Evolutionary conservation across 257 asterid genomes (phyloP).

Genomic region (Scutellaria baicalensis): DNA sequence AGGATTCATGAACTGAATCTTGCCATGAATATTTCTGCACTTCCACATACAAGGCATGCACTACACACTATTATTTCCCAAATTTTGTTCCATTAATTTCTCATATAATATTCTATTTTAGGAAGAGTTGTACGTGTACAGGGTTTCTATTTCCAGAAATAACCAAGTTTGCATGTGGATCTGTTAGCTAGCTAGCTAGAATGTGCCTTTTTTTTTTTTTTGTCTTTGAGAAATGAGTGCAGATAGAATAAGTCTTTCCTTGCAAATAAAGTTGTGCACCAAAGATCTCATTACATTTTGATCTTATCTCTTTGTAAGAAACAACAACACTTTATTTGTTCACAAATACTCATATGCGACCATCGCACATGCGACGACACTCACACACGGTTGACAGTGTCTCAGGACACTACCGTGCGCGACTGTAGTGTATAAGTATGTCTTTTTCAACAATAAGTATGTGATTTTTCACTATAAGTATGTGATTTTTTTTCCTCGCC

Average conservation of each 20-base stretch:
- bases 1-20: conserved; percentile 16
- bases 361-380: too few species aligned
- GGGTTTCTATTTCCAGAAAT: not conserved
- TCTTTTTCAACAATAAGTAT: too few species aligned
- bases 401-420: too few species aligned
- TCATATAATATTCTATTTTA: not conserved
- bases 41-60: not conserved
- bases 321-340: not conserved
- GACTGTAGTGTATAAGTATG: too few species aligned
- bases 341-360: too few species aligned
- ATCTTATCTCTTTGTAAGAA: not conserved
- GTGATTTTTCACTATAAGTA: too few species aligned
- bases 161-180: not conserved
- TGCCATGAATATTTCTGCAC: not conserved
- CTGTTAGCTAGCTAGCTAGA: too few species aligned
- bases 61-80: not conserved
- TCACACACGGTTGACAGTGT: too few species aligned
- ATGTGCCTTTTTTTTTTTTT: too few species aligned
- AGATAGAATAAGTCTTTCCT: not conserved
- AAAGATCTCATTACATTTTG: not conserved
- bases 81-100: not conserved
- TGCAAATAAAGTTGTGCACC: not conserved
- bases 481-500: too few species aligned
- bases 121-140: not conserved
- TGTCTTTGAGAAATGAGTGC: not conserved